Evolutionary conservation across 441 rosid genomes (phyloP), one percentile per base, ranked within the genome.

Genomic region (Bruguiera hainesii): DNA sequence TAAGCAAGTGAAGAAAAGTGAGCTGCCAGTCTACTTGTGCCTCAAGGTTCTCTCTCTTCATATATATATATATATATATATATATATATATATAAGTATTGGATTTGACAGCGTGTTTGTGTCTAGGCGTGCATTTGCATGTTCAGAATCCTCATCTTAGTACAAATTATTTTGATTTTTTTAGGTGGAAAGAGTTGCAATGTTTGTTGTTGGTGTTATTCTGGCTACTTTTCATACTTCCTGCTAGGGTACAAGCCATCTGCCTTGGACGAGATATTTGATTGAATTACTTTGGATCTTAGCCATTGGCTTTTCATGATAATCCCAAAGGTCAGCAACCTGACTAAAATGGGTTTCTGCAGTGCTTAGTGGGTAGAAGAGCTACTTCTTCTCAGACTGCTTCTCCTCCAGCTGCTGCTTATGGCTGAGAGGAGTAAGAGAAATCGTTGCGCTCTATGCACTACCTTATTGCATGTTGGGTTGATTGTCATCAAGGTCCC

Each of bases 11-110:
- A 19, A 75, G 7, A 78, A 73, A 72, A 73, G 76, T 1, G 79
- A 81, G 39, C 76, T 87, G 58, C 96, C 89, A 1, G 78, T 66
- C 64, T 89, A 91, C 65, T 62, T 70, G 19, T 93, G 96, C 65
- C 79, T 87, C 51, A 84, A 81, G 96, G 93, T 89, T 9, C 39
- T 35, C 39, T 35, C 39, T 7, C 11, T 35, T 9, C 11, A 35
- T 35, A 26, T 26, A 26, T 1, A 26, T 26, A 26, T 1, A 25
- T 25, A 25, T 25, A 25, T 25, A 25, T 25, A 25, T 25, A 25
- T 25, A 1, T 35, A 33, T 20, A 3, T 55, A 20, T 6, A 61
- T 26, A 25, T 21, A 19, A 16, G 15, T 52, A 26, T 6, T 28
- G 37, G 19, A 5, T 67, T 13, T 13, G 7, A n/a, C 11, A 1